Evolutionary conservation across 306 rosid genomes (phyloP).

Genomic region (Gastrolobium bilobum): DNA sequence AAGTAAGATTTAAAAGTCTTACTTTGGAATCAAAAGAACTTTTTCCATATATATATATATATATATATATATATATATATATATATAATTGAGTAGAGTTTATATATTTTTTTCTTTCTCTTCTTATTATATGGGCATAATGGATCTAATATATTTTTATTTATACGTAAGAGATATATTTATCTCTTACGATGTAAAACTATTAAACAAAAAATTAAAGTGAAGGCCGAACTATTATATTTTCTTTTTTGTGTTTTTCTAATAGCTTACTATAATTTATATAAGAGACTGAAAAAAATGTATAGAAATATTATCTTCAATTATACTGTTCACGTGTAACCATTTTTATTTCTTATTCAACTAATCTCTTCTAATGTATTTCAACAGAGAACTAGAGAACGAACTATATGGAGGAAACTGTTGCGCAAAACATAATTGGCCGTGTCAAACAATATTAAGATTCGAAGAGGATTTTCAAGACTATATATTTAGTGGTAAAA

Average conservation of each 20-base stretch:
- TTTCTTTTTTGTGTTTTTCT: background rate
- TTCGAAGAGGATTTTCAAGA: background rate
- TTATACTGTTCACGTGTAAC: slow-evolving; percentile 2
- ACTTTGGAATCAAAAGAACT: too few species aligned
- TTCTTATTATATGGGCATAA: too few species aligned
- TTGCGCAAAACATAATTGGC: background rate
- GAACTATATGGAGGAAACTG: background rate
- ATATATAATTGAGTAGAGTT: too few species aligned
- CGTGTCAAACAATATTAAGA: background rate
- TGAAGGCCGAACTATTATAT: background rate
- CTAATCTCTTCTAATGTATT: background rate
- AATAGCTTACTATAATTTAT: slow-evolving; percentile 19
- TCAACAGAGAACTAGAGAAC: background rate
- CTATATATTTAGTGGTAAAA: background rate
- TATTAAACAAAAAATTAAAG: too few species aligned
- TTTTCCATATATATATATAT: too few species aligned
- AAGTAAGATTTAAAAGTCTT: too few species aligned
- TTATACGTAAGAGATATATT: too few species aligned
- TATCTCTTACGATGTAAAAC: too few species aligned
- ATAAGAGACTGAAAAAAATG: background rate
- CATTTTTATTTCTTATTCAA: background rate
- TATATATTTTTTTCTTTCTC: too few species aligned
- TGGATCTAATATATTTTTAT: too few species aligned
- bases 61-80: too few species aligned
- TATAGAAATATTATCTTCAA: background rate